Evolutionary conservation across 192 early-diverging fungal genomes (phyloP).

Genomic region (Blastocladiella britannica): DNA sequence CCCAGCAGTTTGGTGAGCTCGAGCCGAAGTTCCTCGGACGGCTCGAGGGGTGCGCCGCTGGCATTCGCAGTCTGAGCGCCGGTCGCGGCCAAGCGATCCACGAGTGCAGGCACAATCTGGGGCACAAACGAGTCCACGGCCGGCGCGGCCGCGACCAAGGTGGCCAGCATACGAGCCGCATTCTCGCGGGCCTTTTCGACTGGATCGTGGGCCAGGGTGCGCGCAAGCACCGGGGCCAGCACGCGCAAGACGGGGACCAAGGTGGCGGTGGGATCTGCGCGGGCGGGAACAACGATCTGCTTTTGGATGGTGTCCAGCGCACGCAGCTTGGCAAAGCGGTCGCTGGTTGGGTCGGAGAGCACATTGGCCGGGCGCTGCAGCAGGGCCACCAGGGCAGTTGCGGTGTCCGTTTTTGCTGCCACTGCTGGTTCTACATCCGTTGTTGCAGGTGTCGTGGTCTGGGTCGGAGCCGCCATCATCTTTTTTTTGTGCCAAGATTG

Average conservation of each 20-base stretch:
- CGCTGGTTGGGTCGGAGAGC: conserved; percentile 18
- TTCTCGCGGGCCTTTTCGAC: conserved; percentile 25
- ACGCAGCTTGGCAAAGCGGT: conserved; percentile 18
- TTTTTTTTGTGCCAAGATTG: too few species aligned
- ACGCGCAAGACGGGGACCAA: neutral
- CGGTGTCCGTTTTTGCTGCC: too few species aligned
- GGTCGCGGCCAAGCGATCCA: conserved; percentile 16
- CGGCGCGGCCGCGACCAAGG: conserved; percentile 8
- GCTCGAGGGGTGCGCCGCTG: conserved; percentile 20
- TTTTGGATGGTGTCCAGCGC: conserved; percentile 10
- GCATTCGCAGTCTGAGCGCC: too few species aligned
- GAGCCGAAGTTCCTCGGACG: conserved; percentile 28
- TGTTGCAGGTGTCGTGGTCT: too few species aligned
- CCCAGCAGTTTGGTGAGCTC: conserved; percentile 13
- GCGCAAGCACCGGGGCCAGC: neutral
- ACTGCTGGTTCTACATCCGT: too few species aligned
- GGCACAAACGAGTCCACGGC: conserved; percentile 13
- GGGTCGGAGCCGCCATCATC: too few species aligned
- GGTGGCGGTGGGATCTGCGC: neutral
- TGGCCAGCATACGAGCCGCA: conserved; percentile 12
- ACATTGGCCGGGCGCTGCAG: conserved; percentile 28
- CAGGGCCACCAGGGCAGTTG: too few species aligned
- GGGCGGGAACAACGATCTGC: neutral
- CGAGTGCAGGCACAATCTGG: conserved; percentile 19
- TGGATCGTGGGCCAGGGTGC: conserved; percentile 12